Evolutionary conservation across 2,329 filamentous ascomycete genomes (phyloP).

Genomic region (Pseudogymnoascus destructans): DNA sequence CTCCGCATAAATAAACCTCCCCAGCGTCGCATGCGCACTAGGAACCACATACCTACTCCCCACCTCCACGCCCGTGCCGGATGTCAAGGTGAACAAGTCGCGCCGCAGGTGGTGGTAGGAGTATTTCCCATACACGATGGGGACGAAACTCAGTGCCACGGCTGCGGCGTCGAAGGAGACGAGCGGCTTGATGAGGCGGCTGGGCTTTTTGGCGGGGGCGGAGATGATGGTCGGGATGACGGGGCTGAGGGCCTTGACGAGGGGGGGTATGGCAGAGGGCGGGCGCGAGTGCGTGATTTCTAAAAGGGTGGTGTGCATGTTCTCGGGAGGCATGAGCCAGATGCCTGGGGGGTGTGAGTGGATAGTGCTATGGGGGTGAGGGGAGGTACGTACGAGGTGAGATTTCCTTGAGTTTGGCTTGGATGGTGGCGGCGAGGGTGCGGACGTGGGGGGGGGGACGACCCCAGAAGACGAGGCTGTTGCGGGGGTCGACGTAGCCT

Average conservation of each 20-base stretch:
- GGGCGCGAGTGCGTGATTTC: slow-evolving; percentile 76
- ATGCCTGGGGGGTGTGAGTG: slow-evolving; percentile 39
- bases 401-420: slow-evolving; percentile 47
- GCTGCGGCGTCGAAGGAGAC: slow-evolving; percentile 77
- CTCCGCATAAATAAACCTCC: slow-evolving; percentile 56
- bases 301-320: slow-evolving; percentile 73
- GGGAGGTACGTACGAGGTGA: slow-evolving; percentile 50
- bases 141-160: slow-evolving; percentile 75
- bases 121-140: slow-evolving; percentile 54
- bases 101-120: slow-evolving; percentile 84
- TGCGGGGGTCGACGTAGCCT: slow-evolving; percentile 58
- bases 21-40: slow-evolving; percentile 80
- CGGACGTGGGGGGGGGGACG: slow-evolving; percentile 63
- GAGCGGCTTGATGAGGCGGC: slow-evolving; percentile 68
- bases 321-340: slow-evolving; percentile 72
- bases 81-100: slow-evolving; percentile 55
- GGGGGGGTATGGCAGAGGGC: slow-evolving; percentile 47
- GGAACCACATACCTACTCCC: slow-evolving; percentile 77
- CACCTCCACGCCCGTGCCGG: slow-evolving; percentile 51
- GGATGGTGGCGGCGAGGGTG: slow-evolving; percentile 53
- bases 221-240: slow-evolving; percentile 43
- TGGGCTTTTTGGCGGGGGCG: slow-evolving; percentile 54
- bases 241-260: slow-evolving; percentile 46
- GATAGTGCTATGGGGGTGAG: neutral
- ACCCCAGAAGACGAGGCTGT: slow-evolving; percentile 83